These are phyloP conservation scores for Micractinium conductrix DNA, from an alignment of 139 green algal species.

Conservation along the genomic window DNA sequence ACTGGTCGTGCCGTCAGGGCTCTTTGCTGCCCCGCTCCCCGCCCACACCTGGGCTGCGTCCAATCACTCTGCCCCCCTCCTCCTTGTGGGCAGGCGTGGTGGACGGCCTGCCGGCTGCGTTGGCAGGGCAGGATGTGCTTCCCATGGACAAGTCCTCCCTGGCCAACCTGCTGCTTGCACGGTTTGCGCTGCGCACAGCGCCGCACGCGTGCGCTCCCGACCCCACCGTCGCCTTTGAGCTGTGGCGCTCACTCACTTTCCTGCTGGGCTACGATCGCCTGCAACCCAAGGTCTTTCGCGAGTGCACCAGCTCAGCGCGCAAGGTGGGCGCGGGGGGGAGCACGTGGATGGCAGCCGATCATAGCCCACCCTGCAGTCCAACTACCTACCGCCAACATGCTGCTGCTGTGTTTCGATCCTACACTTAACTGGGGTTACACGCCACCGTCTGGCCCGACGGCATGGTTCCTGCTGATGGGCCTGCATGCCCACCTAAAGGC, in stretches of 20 bases:
- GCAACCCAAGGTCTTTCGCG: neutral
- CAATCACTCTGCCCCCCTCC: neutral
- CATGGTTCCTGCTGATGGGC: neutral
- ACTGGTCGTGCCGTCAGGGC: no score
- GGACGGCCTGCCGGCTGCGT: neutral
- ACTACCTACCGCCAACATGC: no score
- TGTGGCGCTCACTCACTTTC: slow-evolving; percentile 5
- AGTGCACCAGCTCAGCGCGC: no score
- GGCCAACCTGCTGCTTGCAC: neutral
- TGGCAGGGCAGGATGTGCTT: neutral
- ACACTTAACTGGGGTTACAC: neutral
- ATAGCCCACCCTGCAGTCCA: no score
- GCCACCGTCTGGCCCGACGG: no score
- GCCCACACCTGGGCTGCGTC: no score
- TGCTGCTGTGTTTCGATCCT: neutral
- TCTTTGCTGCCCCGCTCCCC: neutral
- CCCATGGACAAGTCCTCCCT: neutral
- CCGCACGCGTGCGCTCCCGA: neutral
- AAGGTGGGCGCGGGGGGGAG: neutral
- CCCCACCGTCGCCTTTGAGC: neutral
- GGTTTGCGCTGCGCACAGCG: neutral
- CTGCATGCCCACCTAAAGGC: neutral
- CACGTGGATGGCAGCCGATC: no score
- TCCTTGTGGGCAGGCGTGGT: neutral
- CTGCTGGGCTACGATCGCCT: neutral